Evolutionary conservation across 2,329 filamentous ascomycete species (phyloP).

Genomic region (Lasiodiplodia gonubiensis): DNA sequence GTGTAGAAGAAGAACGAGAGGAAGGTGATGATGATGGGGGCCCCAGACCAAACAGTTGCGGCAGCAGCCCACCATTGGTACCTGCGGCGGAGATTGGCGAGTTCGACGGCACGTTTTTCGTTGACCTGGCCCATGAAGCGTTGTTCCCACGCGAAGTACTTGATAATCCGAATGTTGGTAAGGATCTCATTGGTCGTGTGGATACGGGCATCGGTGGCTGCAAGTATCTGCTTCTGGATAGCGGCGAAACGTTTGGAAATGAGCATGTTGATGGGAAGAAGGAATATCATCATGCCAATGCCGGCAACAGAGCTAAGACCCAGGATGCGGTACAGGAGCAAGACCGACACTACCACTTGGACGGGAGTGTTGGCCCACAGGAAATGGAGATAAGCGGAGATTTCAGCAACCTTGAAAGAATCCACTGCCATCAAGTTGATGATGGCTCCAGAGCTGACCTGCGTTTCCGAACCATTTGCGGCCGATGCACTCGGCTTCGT

Average conservation of each 20-base stretch:
- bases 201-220: slow-evolving; percentile 93
- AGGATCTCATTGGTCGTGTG: slow-evolving; percentile 96
- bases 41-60: slow-evolving; percentile 95
- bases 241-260: slow-evolving; percentile 85
- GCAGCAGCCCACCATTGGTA: slow-evolving; percentile 92
- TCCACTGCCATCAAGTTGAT: slow-evolving; percentile 99
- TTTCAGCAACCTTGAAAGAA: slow-evolving; percentile 96
- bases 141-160: slow-evolving; percentile 98
- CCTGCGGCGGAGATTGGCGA: slow-evolving; percentile 76
- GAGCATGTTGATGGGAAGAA: slow-evolving; percentile 87
- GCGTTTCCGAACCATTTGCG: slow-evolving; percentile 60
- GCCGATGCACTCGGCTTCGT: slow-evolving; percentile 46
- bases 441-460: slow-evolving; percentile 95
- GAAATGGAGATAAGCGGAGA: slow-evolving; percentile 94
- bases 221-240: slow-evolving; percentile 89
- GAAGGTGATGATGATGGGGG: slow-evolving; percentile 93
- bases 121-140: slow-evolving; percentile 86
- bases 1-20: slow-evolving; percentile 96
- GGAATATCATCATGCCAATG: slow-evolving; percentile 84
- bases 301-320: slow-evolving; percentile 93
- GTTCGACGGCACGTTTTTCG: slow-evolving; percentile 81
- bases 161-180: slow-evolving; percentile 98
- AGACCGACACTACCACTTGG: slow-evolving; percentile 80
- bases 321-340: slow-evolving; percentile 85
- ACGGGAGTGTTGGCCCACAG: slow-evolving; percentile 91